Conservation (phyloP, 441 rosid genomes). For the Lepidium campestre region DNA sequence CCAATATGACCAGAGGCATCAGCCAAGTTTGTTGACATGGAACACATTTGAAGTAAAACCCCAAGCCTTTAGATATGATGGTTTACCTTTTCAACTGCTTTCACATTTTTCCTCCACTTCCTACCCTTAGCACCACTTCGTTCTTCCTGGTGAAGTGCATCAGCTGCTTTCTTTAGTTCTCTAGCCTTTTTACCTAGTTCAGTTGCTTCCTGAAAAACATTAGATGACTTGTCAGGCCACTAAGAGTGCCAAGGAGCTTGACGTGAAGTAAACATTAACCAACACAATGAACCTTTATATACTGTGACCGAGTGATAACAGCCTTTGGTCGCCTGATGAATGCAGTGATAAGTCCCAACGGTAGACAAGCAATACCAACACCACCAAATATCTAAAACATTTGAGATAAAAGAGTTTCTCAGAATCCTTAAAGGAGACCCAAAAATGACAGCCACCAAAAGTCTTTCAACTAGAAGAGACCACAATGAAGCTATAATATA, state of each 20-base stretch:
- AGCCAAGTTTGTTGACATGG: not conserved
- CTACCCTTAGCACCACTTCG: conserved; percentile 87
- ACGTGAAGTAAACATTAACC: not conserved
- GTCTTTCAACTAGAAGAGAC: not conserved
- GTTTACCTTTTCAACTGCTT: conserved; percentile 84
- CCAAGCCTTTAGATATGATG: not conserved
- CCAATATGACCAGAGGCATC: not conserved
- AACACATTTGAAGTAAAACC: not conserved
- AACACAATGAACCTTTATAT: conserved; percentile 62
- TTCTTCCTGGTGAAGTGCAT: conserved; percentile 94
- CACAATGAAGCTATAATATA: conserved; percentile 7
- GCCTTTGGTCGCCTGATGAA: conserved; percentile 95
- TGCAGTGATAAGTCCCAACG: conserved; percentile 88
- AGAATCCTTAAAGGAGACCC: not conserved
- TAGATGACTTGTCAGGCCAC: not conserved
- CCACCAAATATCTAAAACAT: conserved; percentile 89
- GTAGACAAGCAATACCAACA: conserved; percentile 92
- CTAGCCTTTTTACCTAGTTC: conserved; percentile 95
- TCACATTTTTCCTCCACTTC: conserved; percentile 96
- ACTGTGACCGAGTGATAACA: conserved; percentile 94
- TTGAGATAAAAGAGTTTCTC: conserved; percentile 8
- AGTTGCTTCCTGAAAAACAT: conserved; percentile 76
- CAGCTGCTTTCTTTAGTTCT: conserved; percentile 93
- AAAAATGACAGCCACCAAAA: not conserved
- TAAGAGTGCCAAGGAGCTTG: not conserved